phyloP scores from a whole-genome alignment of 805 yeast genomes.

The Pichia phayaonensis region DNA sequence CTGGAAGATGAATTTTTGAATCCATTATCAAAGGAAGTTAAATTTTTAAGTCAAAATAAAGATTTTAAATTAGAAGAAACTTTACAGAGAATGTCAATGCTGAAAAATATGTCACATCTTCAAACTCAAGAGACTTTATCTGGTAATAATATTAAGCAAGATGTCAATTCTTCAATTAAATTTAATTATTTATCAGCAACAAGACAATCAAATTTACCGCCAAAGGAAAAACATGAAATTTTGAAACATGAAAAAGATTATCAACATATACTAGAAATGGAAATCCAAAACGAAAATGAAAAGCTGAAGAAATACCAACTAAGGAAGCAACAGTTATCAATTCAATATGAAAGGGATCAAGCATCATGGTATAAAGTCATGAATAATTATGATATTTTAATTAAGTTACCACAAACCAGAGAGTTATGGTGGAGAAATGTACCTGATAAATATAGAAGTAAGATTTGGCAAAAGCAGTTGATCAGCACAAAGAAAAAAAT shows the following conservation, averaged over 20 bases:
- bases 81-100: constrained; percentile 27
- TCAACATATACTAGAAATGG: constrained; percentile 35
- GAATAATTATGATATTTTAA: constrained; percentile 28
- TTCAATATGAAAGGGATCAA: constrained; percentile 32
- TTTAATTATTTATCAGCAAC: constrained; percentile 36
- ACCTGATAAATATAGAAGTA: constrained; percentile 35
- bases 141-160: background rate
- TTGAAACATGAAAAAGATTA: constrained; percentile 47
- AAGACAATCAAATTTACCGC: constrained; percentile 60
- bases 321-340: constrained; percentile 27
- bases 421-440: constrained; percentile 59
- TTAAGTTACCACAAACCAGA: constrained; percentile 34
- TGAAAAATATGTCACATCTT: constrained; percentile 17
- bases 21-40: constrained; percentile 30
- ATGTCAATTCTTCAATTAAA: background rate
- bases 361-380: constrained; percentile 37
- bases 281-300: constrained; percentile 33
- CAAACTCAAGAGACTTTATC: background rate
- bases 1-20: constrained; percentile 17
- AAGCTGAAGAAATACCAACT: constrained; percentile 26
- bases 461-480: constrained; percentile 45
- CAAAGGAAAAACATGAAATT: constrained; percentile 48
- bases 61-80: constrained; percentile 31
- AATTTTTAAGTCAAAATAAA: constrained; percentile 27
- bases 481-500: constrained; percentile 29